Evolutionary conservation across 106 monocot species (phyloP), one percentile per base, ranked within the genome.

Genomic region (Dioscorea dumetorum): DNA sequence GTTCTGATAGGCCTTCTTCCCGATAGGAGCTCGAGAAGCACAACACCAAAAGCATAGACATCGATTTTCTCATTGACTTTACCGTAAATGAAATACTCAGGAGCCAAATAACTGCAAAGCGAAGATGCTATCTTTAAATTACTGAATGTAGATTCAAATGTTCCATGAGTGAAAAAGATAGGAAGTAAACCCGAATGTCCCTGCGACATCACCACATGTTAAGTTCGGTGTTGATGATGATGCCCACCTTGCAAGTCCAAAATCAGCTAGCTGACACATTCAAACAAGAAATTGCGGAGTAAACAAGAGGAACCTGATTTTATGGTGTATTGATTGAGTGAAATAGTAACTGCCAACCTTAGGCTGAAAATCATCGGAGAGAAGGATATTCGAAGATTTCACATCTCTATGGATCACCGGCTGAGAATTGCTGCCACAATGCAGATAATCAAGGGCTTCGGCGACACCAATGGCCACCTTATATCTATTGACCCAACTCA

Each of bases 21-120:
- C 0, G 93, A 86, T 53, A 94, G 74, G 64, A 94, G 89, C 77
- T 94, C 93, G 9, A 94, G 93, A 70, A 94, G 89, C 22, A 94
- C 93, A 9, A 94, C 89, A 23, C 93, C 93, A 24, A 94, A 94
- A 50, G 93, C 89, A 69, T 94, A 94, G 2, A 94, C 81, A 82
- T 94, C 93, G 20, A 87, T 78, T 69, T 94, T 89, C 63, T 89
- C 88, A 49, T 76, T 78, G 24, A 94, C 80, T 54, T 89, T 87
- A 7, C 93, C 93, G 67, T 77, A 80, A 81, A 89, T 89, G 75
- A 94, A 84, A 72, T 84, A 94, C 72, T 94, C 93, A 22, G 93
- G 93, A 56, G 93, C 93, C 72, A 94, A 72, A 48, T 94, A 94
- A 67, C 93, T 94, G 79, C 59, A 53, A 41, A 22, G 6, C 10